Evolutionary conservation across 2,329 filamentous ascomycete genomes (phyloP), one percentile per base, ranked within the genome.

Genomic region (Tolypocladium paradoxum): DNA sequence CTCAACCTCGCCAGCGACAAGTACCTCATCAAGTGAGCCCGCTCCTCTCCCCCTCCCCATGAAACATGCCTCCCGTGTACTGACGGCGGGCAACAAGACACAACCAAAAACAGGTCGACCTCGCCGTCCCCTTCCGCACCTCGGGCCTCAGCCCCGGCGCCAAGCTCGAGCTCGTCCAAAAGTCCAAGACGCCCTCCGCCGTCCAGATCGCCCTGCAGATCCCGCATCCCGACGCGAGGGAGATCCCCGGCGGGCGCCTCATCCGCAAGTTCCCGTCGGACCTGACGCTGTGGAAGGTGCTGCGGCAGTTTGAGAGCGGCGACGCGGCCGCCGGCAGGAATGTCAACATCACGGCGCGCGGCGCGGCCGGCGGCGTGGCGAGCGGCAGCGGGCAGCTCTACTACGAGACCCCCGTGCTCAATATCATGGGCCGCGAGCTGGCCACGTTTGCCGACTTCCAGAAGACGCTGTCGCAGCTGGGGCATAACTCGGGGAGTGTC

Each of bases 171-270:
- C 87, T 99, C 49, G 86, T 96, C 24, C 84, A 89, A 65, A 84
- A 87, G 55, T 93, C 91, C 47, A 88, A 88, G 54, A 93, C 90
- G 0, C 87, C 91, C 0, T 85, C 89, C 2, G 86, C 87, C 48
- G 86, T 99, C 53, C 90, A 87, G 40, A 86, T 99, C 43, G 92
- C 89, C n/a, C 74, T 99, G 14, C 88, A 95, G 65, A 75, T 96
- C 31, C 88, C 90, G 4, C 78, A 84, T 36, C 81, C 84, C 24
- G 87, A 93, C 64, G 82, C 79, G 22, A 75, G 73, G 46, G 75
- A 78, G 49, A 76, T 79, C 22, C 78, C 83, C 2, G 82, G 81
- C 58, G 82, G 83, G 27, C 83, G 90, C 33, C 71, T 95, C 40
- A 82, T 84, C 53, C 85, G 93, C 65, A 96, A 93, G 65, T 90